Conservation (phyloP, 306 rosid genomes). For the Erythrophleum fordii region DNA sequence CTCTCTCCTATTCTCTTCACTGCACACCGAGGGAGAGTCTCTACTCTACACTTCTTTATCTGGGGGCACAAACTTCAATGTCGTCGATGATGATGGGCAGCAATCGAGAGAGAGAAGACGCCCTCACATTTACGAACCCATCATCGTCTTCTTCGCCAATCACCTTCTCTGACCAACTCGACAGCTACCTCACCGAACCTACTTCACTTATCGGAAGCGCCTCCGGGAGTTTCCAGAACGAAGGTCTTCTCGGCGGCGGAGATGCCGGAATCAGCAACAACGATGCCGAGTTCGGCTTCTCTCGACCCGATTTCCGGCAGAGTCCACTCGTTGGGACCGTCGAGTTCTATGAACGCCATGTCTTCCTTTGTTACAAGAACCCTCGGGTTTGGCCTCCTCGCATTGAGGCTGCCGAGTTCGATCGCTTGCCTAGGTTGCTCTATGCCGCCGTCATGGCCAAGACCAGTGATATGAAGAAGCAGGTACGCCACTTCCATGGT, state of each 20-base stretch:
- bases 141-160: conserved; percentile 85
- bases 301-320: conserved; percentile 66
- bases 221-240: conserved; percentile 92
- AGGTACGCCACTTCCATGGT: conserved; percentile 45
- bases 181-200: conserved; percentile 77
- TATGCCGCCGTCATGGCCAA: conserved; percentile 78
- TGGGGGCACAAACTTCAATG: background rate
- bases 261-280: conserved; percentile 17
- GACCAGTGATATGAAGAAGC: conserved; percentile 72
- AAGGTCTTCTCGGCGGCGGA: conserved; percentile 51
- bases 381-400: conserved; percentile 90
- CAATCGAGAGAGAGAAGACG: conserved; percentile 69
- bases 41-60: background rate
- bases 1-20: conserved; percentile 14
- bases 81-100: conserved; percentile 47
- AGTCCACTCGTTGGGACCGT: conserved; percentile 78
- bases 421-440: conserved; percentile 90
- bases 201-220: conserved; percentile 59
- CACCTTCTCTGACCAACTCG: conserved; percentile 75
- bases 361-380: conserved; percentile 86
- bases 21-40: background rate
- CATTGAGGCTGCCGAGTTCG: conserved; percentile 96
- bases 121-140: conserved; percentile 65
- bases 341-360: conserved; percentile 74
- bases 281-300: conserved; percentile 79